Evolutionary conservation across 768 basidiomycete genomes (phyloP), one percentile per base, ranked within the genome.

Genomic region (Exidia glandulosa): DNA sequence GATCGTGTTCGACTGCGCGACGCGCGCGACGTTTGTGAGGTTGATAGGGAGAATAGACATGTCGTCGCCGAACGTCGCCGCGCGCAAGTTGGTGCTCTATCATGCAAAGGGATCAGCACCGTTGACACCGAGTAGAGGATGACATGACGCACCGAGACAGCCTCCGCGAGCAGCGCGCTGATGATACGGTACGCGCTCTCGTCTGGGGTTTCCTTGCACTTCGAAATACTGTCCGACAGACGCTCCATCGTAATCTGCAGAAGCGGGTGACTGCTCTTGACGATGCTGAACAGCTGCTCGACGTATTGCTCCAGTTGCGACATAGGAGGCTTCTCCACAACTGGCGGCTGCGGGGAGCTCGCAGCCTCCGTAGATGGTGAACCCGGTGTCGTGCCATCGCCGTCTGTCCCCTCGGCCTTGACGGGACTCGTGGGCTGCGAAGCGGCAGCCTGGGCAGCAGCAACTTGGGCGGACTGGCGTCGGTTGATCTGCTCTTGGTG

Each of bases 211-310:
- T 88, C 83, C 70, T 96, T 95, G 76, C 97, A 95, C 61, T 85
- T 81, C 25, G 84, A 79, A 63, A 99, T 88, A 72, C 97, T 94
- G 64, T 99, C 96, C 3, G 94, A 88, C 81, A 97, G 88, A 19
- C 92, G 94, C 74, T 99, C 96, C 79, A 99, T 79, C 60, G 93
- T 96, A 25, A 98, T 77, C 32, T 95, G 90, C 34, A 99, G 80
- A 6, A 99, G 79, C 0, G 96, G 96, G 78, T 94, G 96, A 0
- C 91, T 87, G 0, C 95, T 96, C 75, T 99, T 98, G 66, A 98
- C 77, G 36, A 91, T 85, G 68, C 94, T 88, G 45, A 94, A 83
- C 60, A 98, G 84, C 68, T 98, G 96, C 25, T 99, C 96, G 6
- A 96, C 85, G 66, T 88, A 81, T 4, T 14, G 5, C 58, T 98